These are phyloP conservation scores for Trichothecium roseum DNA, from an alignment of 2,329 filamentous ascomycete genomes.

Conservation along the genomic window DNA sequence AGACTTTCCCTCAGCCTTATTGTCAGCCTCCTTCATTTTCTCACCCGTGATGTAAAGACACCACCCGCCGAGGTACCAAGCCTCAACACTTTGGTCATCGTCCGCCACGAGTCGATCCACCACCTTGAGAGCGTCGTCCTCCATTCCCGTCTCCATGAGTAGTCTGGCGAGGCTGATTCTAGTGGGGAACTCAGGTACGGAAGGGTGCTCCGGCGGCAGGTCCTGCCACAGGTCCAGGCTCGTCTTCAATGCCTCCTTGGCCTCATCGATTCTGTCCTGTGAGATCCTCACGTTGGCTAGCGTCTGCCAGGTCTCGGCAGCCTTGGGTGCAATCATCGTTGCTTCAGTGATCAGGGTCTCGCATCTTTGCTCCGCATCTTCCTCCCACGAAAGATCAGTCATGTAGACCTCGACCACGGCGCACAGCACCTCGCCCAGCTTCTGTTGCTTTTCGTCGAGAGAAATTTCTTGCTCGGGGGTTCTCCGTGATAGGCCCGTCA, in stretches of 20 bases:
- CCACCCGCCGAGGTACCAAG: conserved; percentile 96
- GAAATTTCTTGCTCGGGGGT: conserved; percentile 27
- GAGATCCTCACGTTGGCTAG: conserved; percentile 90
- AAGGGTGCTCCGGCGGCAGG: conserved; percentile 58
- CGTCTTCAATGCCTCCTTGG: conserved; percentile 62
- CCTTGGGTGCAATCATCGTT: conserved; percentile 69
- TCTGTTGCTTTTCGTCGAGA: conserved; percentile 61
- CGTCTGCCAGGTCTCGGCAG: conserved; percentile 87
- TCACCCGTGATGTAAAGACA: conserved; percentile 72
- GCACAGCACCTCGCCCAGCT: conserved; percentile 85
- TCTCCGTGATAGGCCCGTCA: conserved; percentile 34
- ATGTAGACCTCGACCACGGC: conserved; percentile 96
- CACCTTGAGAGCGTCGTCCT: conserved; percentile 75
- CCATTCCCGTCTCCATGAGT: conserved; percentile 82
- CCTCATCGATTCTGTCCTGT: conserved; percentile 70
- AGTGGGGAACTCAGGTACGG: conserved; percentile 76
- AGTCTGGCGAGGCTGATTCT: conserved; percentile 75
- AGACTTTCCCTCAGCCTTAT: conserved; percentile 40
- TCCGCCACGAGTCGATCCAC: conserved; percentile 75
- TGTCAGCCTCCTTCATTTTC: conserved; percentile 37
- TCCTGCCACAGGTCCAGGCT: conserved; percentile 81
- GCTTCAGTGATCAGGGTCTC: conserved; percentile 86
- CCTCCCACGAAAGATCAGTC: conserved; percentile 92
- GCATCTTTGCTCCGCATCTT: conserved; percentile 80
- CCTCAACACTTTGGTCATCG: conserved; percentile 89